Evolutionary conservation across 306 rosid genomes (phyloP), one percentile per base, ranked within the genome.

Genomic region (Biancaea sappan): DNA sequence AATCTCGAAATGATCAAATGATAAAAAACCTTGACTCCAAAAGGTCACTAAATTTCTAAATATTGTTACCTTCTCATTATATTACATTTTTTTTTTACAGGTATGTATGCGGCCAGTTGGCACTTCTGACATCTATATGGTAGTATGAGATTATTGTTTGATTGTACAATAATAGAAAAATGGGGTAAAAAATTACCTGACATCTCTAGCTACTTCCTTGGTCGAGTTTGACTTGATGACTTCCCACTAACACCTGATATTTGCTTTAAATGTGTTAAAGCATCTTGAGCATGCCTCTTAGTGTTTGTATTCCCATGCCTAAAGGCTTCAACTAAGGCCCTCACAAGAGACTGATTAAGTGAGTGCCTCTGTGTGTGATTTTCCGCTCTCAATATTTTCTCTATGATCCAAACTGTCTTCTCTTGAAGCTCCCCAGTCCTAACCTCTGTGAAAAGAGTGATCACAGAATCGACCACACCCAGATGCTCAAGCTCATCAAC

Each of bases 241-340:
- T 38, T 80, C 26, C 79, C 85, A 18, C 87, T 80, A 38, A 86
- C 73, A 19, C 46, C 69, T 4, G 89, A 86, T 47, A 83, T 66
- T 78, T 86, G 87, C 75, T 84, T 86, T 35, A 86, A 77, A 72
- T 38, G 80, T 24, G 77, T 86, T 24, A 86, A 82, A 70, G 88
- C 88, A 71, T 64, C 84, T 31, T 81, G 90, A 57, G 90, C 86
- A 51, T 75, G 74, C 26, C 70, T 60, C 82, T 75, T 83, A 29
- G 88, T 52, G 74, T 81, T 78, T 50, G 86, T 24, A 76, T 76
- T 79, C 52, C 90, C 90, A 31, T 78, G 86, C 67, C 70, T 81
- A 31, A 83, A 78, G 52, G 90, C 90, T 76, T 86, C 90, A 43
- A 86, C 84, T 76, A 86, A 72, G 52, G 86, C 81, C 78, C 86